phyloP scores from a whole-genome alignment of 202 grass and related monocot species.

The Setaria viridis region DNA sequence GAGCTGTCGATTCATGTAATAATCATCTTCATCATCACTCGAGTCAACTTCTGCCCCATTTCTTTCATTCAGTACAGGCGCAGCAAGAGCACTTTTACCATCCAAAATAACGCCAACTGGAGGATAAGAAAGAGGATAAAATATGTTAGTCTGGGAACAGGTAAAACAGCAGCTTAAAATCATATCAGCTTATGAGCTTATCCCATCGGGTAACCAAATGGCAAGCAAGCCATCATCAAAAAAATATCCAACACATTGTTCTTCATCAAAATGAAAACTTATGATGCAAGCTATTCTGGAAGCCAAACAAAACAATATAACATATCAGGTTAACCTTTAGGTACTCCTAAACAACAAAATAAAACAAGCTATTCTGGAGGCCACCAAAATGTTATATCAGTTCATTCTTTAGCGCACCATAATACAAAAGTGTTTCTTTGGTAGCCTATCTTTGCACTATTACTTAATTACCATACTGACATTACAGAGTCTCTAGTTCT shows the following conservation, averaged over 20 bases:
- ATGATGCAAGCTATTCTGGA: neutral
- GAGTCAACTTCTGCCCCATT: slow-evolving; percentile 55
- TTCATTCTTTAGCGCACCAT: neutral
- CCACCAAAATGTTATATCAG: neutral
- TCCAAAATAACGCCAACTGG: slow-evolving; percentile 67
- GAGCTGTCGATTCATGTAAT: slow-evolving; percentile 57
- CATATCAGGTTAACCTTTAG: neutral
- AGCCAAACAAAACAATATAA: neutral
- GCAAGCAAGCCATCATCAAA: neutral
- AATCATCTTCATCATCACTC: slow-evolving; percentile 66
- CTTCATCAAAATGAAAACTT: slow-evolving; percentile 10
- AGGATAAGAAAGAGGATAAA: slow-evolving; percentile 19
- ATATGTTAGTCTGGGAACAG: slow-evolving; percentile 16
- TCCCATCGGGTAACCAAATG: neutral
- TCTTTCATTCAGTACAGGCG: slow-evolving; percentile 40
- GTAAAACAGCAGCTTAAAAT: neutral
- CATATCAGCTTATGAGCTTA: neutral
- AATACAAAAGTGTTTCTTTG: neutral
- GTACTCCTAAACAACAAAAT: slow-evolving; percentile 20
- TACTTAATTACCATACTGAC: neutral
- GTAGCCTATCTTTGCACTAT: neutral
- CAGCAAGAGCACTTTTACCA: slow-evolving; percentile 41
- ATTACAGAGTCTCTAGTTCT: neutral
- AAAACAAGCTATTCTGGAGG: slow-evolving; percentile 33
- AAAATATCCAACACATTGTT: slow-evolving; percentile 15